Evolutionary conservation across 2,329 filamentous ascomycete genomes (phyloP), one percentile per base, ranked within the genome.

Genomic region (Nectriaceae sp.): DNA sequence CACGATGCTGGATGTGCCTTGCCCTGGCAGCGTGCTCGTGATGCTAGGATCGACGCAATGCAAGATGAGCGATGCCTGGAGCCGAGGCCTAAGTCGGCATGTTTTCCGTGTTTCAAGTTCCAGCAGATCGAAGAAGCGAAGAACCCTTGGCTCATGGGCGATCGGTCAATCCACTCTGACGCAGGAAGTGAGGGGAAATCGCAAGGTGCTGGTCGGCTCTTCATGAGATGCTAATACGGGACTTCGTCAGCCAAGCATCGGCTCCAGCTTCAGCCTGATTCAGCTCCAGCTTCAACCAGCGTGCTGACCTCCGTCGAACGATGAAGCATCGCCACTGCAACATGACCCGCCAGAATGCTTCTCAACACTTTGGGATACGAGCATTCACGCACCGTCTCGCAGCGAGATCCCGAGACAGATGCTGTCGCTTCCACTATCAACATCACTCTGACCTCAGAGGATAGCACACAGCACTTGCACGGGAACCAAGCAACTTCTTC

Each of bases 121-220:
- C 37, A 21, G 18, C 37, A 5, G 19, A 6, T 39, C 37, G 37
- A 21, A 11, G 18, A 6, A 11, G 10, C 33, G 10, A 37, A 16
- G 33, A 37, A 11, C 10, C 33, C 33, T 18, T 11, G 33, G 11
- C 40, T 49, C 26, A 35, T 44, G 37, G 49, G 41, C 21, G 45
- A 57, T 56, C 44, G 21, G 40, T 37, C n/a, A 50, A 36, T 40
- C 57, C 57, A 58, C 47, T 33, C 41, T 19, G 39, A 47, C 42
- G 43, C 57, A 60, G 10, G 54, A 58, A 58, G 57, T 50, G 54
- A 60, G 49, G 29, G 42, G 40, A 31, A 49, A 47, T 54, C 54
- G 46, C 44, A 47, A 43, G 42, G 47, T 42, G 15, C 21, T 15
- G 33, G 8, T 31, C 26, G n/a, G n/a, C n/a, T n/a, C n/a, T n/a